Percentiles rank a stretch among this genome's conserved stretches.
These are phyloP conservation scores for Xylariaceae sp. DNA, from an alignment of 2,329 filamentous ascomycete species.

Conservation along the genomic window DNA sequence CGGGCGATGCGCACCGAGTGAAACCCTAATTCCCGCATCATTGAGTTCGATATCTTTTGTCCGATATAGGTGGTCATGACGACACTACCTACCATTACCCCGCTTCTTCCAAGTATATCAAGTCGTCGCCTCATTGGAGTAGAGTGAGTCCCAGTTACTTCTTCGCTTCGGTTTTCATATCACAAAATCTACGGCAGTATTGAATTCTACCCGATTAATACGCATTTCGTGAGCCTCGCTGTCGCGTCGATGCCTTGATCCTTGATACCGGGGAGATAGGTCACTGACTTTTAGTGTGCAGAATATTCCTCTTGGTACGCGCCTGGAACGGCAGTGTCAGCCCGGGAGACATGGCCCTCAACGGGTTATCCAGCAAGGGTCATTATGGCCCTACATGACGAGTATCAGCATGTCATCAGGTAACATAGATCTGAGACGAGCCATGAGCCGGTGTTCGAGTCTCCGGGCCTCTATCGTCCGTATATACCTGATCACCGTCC, in stretches of 20 bases:
- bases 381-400: slow-evolving; percentile 35
- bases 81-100: slow-evolving; percentile 33
- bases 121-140: neutral
- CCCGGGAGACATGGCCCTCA: slow-evolving; percentile 35
- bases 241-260: slow-evolving; percentile 18
- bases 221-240: slow-evolving; percentile 35
- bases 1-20: neutral
- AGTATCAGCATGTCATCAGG: slow-evolving; percentile 41
- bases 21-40: slow-evolving; percentile 10
- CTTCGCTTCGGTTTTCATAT: neutral
- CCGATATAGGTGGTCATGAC: slow-evolving; percentile 32
- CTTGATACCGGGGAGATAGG: slow-evolving; percentile 1
- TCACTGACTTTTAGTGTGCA: slow-evolving; percentile 23
- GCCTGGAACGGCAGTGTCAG: slow-evolving; percentile 32
- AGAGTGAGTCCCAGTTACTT: too few species aligned
- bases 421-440: slow-evolving; percentile 43
- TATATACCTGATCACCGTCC: slow-evolving; percentile 3
- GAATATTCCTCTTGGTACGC: slow-evolving; percentile 38
- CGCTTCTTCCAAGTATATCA: slow-evolving; percentile 26
- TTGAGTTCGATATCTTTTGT: slow-evolving; percentile 7
- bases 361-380: slow-evolving; percentile 40
- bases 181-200: neutral
- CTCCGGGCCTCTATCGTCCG: slow-evolving; percentile 32
- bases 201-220: slow-evolving; percentile 15
- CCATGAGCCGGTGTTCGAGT: slow-evolving; percentile 47